These are phyloP conservation scores for Yamagishiella unicocca DNA, from an alignment of 139 green algal species.

Conservation along the genomic window DNA sequence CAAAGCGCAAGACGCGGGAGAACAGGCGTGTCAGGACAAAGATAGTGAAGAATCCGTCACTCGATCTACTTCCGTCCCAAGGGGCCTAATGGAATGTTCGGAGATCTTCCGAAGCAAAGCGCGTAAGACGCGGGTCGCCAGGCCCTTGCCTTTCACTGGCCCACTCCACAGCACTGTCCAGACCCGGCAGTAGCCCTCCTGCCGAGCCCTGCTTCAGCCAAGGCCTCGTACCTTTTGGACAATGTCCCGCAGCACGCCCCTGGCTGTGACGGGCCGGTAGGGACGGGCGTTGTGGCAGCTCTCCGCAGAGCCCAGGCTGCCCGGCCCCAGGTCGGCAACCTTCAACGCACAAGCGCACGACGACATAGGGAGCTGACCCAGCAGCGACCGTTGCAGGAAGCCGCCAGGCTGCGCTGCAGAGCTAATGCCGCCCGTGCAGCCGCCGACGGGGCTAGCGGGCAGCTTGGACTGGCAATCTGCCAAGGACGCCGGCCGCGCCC, in stretches of 20 bases:
- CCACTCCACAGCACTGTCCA: not conserved
- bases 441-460: not conserved
- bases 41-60: not conserved
- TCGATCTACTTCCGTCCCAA: not conserved
- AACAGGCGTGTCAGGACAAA: not conserved
- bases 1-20: not conserved
- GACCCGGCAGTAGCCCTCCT: not conserved
- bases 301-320: not conserved
- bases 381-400: not conserved
- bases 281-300: not conserved
- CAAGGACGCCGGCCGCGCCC: not conserved
- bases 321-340: slow-evolving; percentile 10
- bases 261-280: slow-evolving; percentile 11
- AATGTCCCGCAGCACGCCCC: slow-evolving; percentile 31
- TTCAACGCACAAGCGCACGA: slow-evolving; percentile 31
- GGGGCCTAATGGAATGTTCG: too few relatives aligned
- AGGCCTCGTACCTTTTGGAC: slow-evolving; percentile 37
- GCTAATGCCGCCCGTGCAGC: not conserved
- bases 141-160: too few relatives aligned
- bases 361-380: slow-evolving; percentile 39
- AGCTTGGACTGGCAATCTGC: not conserved
- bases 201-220: too few relatives aligned
- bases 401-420: not conserved
- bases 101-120: too few relatives aligned
- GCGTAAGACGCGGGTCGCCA: too few relatives aligned